Conservation (phyloP, 805 yeast genomes). For the Cyberlindnera misumaiensis region DNA sequence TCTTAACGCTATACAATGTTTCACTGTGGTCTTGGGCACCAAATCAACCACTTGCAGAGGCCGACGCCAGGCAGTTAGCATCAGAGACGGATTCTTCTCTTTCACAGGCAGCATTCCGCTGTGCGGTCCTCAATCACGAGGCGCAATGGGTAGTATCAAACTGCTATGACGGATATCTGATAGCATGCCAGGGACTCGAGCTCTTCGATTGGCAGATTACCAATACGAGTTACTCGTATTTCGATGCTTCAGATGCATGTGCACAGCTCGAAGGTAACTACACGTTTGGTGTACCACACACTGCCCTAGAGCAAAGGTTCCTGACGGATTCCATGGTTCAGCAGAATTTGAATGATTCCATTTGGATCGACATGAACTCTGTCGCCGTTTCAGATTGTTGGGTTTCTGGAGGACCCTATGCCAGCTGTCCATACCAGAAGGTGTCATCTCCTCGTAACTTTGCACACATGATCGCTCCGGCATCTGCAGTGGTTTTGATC, state of each 20-base stretch:
- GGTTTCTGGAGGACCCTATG: conserved; percentile 76
- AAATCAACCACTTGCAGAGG: conserved; percentile 38
- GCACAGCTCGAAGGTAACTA: conserved; percentile 9
- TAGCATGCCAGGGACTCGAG: conserved; percentile 46
- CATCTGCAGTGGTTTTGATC: conserved; percentile 48
- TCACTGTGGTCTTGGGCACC: conserved; percentile 74
- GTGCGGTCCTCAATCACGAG: conserved; percentile 32
- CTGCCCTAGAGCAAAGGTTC: conserved; percentile 39
- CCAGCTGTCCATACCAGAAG: conserved; percentile 70
- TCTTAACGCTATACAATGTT: conserved; percentile 27
- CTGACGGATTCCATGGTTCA: conserved; percentile 18
- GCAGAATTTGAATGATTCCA: conserved; percentile 20
- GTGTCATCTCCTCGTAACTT: conserved; percentile 49
- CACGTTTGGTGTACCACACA: conserved; percentile 40
- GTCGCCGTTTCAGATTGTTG: conserved; percentile 70
- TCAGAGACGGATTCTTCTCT: conserved; percentile 9
- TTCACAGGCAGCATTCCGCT: conserved; percentile 32
- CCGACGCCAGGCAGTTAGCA: conserved; percentile 15
- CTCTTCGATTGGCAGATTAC: conserved; percentile 38
- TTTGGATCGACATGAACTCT: conserved; percentile 83
- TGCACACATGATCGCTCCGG: conserved; percentile 58
- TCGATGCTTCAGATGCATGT: conserved; percentile 32
- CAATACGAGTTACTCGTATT: conserved; percentile 32
- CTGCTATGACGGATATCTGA: conserved; percentile 49
- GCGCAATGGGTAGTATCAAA: conserved; percentile 60